These are phyloP conservation scores for Glebionis coronaria DNA, from an alignment of 129 eudicot species.

Conservation along the genomic window DNA sequence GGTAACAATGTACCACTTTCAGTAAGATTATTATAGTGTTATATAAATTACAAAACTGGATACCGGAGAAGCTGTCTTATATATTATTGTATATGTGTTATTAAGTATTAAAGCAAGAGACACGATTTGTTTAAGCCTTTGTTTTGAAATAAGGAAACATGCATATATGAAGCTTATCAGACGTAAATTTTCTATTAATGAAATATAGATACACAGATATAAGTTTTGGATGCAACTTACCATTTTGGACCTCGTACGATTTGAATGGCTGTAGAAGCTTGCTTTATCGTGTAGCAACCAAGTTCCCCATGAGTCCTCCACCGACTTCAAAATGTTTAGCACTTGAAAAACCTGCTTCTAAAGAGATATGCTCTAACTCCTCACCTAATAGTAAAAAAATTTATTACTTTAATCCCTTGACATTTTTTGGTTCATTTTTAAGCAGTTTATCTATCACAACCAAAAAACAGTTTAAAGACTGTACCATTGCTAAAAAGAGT, in stretches of 20 bases:
- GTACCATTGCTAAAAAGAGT: no score
- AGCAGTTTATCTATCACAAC: no score
- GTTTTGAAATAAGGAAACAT: background rate
- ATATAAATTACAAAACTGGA: constrained; percentile 2
- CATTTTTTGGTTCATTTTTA: no score
- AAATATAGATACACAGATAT: constrained; percentile 10
- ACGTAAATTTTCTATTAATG: constrained; percentile 10
- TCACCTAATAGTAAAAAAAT: constrained; percentile 43
- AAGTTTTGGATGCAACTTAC: constrained; percentile 7
- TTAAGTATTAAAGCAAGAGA: background rate
- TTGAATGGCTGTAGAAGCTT: constrained; percentile 5
- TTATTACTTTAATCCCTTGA: background rate
- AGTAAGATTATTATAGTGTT: background rate
- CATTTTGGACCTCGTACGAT: background rate
- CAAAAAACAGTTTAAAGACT: no score
- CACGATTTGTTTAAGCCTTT: background rate
- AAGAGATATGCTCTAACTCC: constrained; percentile 73
- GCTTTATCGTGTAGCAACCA: constrained; percentile 68
- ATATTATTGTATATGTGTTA: no score
- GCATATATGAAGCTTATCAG: constrained; percentile 17
- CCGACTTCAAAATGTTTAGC: constrained; percentile 75
- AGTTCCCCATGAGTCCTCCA: constrained; percentile 87
- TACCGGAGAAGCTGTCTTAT: background rate
- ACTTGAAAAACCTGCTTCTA: constrained; percentile 68
- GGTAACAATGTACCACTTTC: background rate